A percentile compares a stretch with the other conserved stretches of the same genome.
Conservation (phyloP, 345 rosid species). For the Trapa bicornis region DNA sequence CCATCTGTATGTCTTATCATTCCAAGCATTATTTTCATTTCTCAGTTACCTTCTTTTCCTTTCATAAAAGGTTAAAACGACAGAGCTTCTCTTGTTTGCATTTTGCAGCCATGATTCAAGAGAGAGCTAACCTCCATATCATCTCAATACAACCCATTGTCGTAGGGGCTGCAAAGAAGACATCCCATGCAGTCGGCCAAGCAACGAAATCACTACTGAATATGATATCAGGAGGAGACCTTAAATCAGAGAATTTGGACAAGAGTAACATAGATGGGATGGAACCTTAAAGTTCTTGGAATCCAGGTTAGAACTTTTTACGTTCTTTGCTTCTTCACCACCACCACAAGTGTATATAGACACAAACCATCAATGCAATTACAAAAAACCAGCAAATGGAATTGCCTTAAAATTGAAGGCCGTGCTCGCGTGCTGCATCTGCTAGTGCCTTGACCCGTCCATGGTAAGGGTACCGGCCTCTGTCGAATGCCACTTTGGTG, state of each 20-base stretch:
- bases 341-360: slow-evolving; percentile 9
- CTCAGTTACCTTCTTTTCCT: not conserved
- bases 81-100: not conserved
- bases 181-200: slow-evolving; percentile 61
- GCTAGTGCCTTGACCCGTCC: slow-evolving; percentile 80
- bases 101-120: slow-evolving; percentile 75
- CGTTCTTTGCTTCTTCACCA: not conserved
- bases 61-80: not conserved
- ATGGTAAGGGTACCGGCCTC: slow-evolving; percentile 89
- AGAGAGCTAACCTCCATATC: slow-evolving; percentile 69
- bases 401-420: slow-evolving; percentile 41
- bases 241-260: slow-evolving; percentile 20
- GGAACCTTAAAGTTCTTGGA: slow-evolving; percentile 2
- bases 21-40: not conserved
- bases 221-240: slow-evolving; percentile 47
- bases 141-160: slow-evolving; percentile 74
- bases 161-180: slow-evolving; percentile 66
- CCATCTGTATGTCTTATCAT: slow-evolving; percentile 44
- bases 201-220: slow-evolving; percentile 65
- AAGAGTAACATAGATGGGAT: slow-evolving; percentile 22
- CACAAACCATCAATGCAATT: not conserved
- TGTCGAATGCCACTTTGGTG: slow-evolving; percentile 73
- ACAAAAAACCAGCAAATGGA: too few relatives aligned
- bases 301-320: slow-evolving; percentile 11
- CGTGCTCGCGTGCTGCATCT: slow-evolving; percentile 67